A percentile compares a stretch with the other conserved stretches of the same genome.
These are phyloP conservation scores for Neonectria punicea DNA, from an alignment of 2,329 filamentous ascomycete species.

Conservation along the genomic window DNA sequence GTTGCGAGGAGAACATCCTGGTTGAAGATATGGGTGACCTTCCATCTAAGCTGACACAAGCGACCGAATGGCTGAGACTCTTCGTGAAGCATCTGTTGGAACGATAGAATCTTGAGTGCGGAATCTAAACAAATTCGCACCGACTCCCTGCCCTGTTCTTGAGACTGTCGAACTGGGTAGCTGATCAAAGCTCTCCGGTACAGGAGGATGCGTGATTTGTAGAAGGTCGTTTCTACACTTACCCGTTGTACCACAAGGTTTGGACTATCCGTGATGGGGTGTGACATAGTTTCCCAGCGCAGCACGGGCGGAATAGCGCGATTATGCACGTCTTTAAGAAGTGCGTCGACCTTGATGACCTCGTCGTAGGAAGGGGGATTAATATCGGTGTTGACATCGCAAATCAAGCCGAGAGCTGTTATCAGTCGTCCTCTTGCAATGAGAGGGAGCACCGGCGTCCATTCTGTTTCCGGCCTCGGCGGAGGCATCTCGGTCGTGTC, in stretches of 20 bases:
- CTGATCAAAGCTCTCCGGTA: slow-evolving; percentile 19
- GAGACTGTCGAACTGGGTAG: slow-evolving; percentile 11
- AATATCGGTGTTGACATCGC: too few species aligned
- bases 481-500: slow-evolving; percentile 20
- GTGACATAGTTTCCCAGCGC: too few species aligned
- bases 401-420: too few species aligned
- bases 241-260: too few species aligned
- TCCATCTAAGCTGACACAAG: slow-evolving; percentile 25
- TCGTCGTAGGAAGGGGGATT: too few species aligned
- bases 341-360: too few species aligned
- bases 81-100: slow-evolving; percentile 29
- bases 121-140: slow-evolving; percentile 25
- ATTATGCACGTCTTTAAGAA: too few species aligned
- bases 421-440: too few species aligned
- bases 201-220: too few species aligned
- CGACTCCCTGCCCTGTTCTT: slow-evolving; percentile 22
- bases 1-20: slow-evolving; percentile 28
- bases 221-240: too few species aligned
- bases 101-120: slow-evolving; percentile 26
- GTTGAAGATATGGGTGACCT: slow-evolving; percentile 26
- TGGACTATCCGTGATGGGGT: too few species aligned
- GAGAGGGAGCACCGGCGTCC: slow-evolving; percentile 8
- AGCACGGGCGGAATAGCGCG: too few species aligned
- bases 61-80: slow-evolving; percentile 31
- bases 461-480: slow-evolving; percentile 27